phyloP scores from a whole-genome alignment of 345 rosid species.

The Citrus maxima region DNA sequence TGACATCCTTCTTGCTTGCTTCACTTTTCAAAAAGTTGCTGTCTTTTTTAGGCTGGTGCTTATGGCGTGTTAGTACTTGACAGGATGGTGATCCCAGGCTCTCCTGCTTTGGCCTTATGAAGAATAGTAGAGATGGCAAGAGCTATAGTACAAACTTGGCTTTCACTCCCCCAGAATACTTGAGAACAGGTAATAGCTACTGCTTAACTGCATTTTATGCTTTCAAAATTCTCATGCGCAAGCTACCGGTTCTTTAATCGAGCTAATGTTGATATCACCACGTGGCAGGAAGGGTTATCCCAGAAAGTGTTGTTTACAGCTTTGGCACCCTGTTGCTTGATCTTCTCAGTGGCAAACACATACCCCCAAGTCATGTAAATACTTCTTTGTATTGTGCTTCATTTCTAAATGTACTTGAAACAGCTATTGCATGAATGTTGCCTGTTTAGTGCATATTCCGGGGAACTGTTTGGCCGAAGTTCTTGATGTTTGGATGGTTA shows the following conservation, averaged over 20 bases:
- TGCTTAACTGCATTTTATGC: conserved; percentile 1
- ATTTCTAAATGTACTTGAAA: neutral
- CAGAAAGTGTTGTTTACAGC: conserved; percentile 86
- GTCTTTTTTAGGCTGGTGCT: conserved; percentile 5
- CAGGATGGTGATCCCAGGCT: conserved; percentile 84
- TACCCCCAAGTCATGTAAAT: conserved; percentile 88
- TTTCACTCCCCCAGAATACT: conserved; percentile 86
- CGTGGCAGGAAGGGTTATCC: conserved; percentile 70
- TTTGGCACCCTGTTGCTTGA: conserved; percentile 78
- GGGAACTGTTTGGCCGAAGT: neutral
- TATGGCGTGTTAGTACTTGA: conserved; percentile 11
- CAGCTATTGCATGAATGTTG: neutral
- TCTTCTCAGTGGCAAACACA: conserved; percentile 94
- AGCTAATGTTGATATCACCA: neutral
- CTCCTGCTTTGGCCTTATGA: conserved; percentile 86
- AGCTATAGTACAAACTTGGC: conserved; percentile 92
- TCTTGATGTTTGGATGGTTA: neutral
- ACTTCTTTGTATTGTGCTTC: conserved; percentile 3
- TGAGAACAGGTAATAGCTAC: conserved; percentile 62
- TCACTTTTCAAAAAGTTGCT: neutral
- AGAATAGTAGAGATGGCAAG: conserved; percentile 91
- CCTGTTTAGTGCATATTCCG: neutral
- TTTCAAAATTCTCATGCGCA: conserved; percentile 2
- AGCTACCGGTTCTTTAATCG: neutral
- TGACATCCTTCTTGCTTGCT: neutral